These are phyloP conservation scores for Trichoderma atrobrunneum DNA, from an alignment of 2,329 filamentous ascomycete species.

Conservation along the genomic window DNA sequence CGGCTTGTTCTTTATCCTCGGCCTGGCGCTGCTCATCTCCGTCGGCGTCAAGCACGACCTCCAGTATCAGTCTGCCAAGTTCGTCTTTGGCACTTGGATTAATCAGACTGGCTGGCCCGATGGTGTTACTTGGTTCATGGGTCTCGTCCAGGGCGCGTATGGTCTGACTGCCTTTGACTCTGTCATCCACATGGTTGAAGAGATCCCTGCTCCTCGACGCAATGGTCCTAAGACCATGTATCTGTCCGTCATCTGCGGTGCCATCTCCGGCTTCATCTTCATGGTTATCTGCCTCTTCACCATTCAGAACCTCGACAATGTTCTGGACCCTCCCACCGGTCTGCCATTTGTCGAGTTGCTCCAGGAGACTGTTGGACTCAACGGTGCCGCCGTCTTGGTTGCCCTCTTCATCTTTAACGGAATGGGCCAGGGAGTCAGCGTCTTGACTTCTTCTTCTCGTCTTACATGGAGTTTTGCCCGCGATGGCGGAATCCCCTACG, in stretches of 20 bases:
- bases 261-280: slow-evolving; percentile 49
- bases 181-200: slow-evolving; percentile 58
- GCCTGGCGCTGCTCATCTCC: slow-evolving; percentile 49
- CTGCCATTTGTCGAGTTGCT: slow-evolving; percentile 51
- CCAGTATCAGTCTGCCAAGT: slow-evolving; percentile 46
- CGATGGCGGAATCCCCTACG: slow-evolving; percentile 48
- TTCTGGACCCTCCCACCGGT: slow-evolving; percentile 40
- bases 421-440: slow-evolving; percentile 50
- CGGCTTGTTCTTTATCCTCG: slow-evolving; percentile 51
- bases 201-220: slow-evolving; percentile 50
- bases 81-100: slow-evolving; percentile 51
- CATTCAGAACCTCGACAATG: slow-evolving; percentile 44
- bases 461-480: slow-evolving; percentile 55
- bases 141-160: slow-evolving; percentile 56
- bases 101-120: slow-evolving; percentile 50
- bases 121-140: slow-evolving; percentile 57
- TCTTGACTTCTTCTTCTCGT: slow-evolving; percentile 50
- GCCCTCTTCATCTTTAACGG: slow-evolving; percentile 56
- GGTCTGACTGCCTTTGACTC: slow-evolving; percentile 56
- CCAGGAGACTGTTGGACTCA: slow-evolving; percentile 33
- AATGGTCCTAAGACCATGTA: slow-evolving; percentile 53
- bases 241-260: slow-evolving; percentile 49
- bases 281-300: slow-evolving; percentile 52
- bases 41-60: slow-evolving; percentile 46
- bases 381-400: slow-evolving; percentile 45